Conservation (phyloP, 163 green algal species). For the Scenedesmus sp. region DNA sequence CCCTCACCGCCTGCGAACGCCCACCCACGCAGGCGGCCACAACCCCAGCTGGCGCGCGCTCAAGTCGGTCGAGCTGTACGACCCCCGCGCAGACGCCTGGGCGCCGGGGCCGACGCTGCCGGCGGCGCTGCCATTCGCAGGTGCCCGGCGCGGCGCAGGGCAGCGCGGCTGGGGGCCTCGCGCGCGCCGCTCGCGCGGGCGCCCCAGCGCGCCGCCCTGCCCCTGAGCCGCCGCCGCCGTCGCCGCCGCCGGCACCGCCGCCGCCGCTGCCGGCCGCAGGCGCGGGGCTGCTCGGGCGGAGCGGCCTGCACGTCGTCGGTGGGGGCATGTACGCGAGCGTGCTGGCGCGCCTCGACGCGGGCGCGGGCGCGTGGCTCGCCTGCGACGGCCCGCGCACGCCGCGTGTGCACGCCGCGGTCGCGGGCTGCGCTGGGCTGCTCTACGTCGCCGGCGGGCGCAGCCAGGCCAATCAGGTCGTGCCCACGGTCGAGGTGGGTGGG, state of each 20-base stretch:
- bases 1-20: too few species aligned
- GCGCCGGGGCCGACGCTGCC: constrained; percentile 43
- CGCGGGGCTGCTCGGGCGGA: constrained; percentile 14
- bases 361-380: not conserved
- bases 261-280: too few species aligned
- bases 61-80: constrained; percentile 55
- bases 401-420: constrained; percentile 36
- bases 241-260: too few species aligned
- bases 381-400: constrained; percentile 19
- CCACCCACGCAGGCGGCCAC: constrained; percentile 47
- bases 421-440: constrained; percentile 16
- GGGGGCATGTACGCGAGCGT: constrained; percentile 41
- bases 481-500: constrained; percentile 12
- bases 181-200: too few species aligned
- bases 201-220: too few species aligned
- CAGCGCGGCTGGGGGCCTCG: too few species aligned
- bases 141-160: too few species aligned
- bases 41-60: constrained; percentile 55
- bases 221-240: too few species aligned
- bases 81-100: constrained; percentile 49
- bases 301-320: constrained; percentile 39
- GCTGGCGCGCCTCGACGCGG: constrained; percentile 12
- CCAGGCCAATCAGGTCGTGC: constrained; percentile 40
- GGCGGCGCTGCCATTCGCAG: constrained; percentile 34
- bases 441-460: constrained; percentile 35